Evolutionary conservation across 2,329 filamentous ascomycete species (phyloP).

Genomic region (Madurella fahalii): DNA sequence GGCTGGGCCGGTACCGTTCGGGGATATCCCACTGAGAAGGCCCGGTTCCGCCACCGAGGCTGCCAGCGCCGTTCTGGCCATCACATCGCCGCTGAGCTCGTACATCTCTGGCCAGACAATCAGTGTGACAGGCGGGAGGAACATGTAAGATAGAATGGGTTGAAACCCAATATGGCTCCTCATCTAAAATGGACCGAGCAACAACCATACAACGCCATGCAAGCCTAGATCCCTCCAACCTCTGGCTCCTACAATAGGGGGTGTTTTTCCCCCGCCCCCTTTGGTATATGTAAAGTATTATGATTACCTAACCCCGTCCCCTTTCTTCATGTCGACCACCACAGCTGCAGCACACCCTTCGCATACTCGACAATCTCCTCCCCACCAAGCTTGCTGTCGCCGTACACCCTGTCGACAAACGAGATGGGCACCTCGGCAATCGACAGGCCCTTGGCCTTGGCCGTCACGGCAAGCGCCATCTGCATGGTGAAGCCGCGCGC

Average conservation of each 20-base stretch:
- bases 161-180: neutral
- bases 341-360: constrained; percentile 74
- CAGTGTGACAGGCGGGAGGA: constrained; percentile 74
- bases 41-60: constrained; percentile 77
- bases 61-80: constrained; percentile 69
- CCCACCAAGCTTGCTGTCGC: constrained; percentile 83
- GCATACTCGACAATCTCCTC: constrained; percentile 96
- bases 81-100: constrained; percentile 75
- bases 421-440: constrained; percentile 95
- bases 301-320: neutral
- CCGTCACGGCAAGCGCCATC: constrained; percentile 99
- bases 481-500: constrained; percentile 98
- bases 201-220: constrained; percentile 14
- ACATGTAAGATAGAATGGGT: constrained; percentile 42
- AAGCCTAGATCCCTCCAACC: neutral
- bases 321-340: constrained; percentile 39
- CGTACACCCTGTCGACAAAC: constrained; percentile 93
- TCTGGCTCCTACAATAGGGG: constrained; percentile 12
- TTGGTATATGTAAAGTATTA: constrained; percentile 7
- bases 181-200: neutral
- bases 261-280: neutral
- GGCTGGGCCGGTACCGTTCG: constrained; percentile 42
- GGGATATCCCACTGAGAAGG: constrained; percentile 74
- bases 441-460: constrained; percentile 90
- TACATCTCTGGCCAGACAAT: constrained; percentile 88